Evolutionary conservation across 2,329 filamentous ascomycete genomes (phyloP).

Genomic region (Penicillium thymicola): DNA sequence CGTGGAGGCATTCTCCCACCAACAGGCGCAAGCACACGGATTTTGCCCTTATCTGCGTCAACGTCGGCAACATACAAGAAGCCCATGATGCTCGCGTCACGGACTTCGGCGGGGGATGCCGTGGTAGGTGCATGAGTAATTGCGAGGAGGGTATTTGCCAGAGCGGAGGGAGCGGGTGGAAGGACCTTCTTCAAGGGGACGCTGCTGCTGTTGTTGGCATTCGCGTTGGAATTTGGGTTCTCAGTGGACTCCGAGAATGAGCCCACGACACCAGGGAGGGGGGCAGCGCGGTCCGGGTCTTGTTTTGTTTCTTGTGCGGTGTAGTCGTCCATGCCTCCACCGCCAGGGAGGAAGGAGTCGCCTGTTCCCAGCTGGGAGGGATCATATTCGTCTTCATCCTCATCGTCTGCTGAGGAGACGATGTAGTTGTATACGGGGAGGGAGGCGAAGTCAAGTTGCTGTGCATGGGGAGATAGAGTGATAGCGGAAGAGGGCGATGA

Average conservation of each 20-base stretch:
- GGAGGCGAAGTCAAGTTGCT: conserved; percentile 73
- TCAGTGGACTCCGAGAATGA: conserved; percentile 11
- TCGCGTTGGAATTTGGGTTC: conserved; percentile 15
- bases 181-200: conserved; percentile 58
- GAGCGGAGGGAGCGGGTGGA: conserved; percentile 55
- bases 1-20: conserved; percentile 74
- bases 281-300: conserved; percentile 16
- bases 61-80: conserved; percentile 92
- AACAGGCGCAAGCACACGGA: conserved; percentile 79
- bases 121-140: conserved; percentile 73
- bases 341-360: conserved; percentile 37
- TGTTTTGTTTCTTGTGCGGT: conserved; percentile 12
- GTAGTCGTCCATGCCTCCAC: conserved; percentile 27
- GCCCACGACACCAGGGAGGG: conserved; percentile 24
- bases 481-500: conserved; percentile 51
- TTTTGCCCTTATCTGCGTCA: conserved; percentile 75
- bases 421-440: conserved; percentile 70
- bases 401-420: conserved; percentile 54
- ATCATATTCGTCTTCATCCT: conserved; percentile 49
- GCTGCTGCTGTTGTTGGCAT: conserved; percentile 20
- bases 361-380: conserved; percentile 32
- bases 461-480: conserved; percentile 81
- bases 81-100: conserved; percentile 80
- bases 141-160: conserved; percentile 80
- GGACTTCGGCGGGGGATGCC: conserved; percentile 68